Evolutionary conservation across 176 grass and related monocot genomes (phyloP), one percentile per base, ranked within the genome.

Genomic region (Lolium multiflorum): DNA sequence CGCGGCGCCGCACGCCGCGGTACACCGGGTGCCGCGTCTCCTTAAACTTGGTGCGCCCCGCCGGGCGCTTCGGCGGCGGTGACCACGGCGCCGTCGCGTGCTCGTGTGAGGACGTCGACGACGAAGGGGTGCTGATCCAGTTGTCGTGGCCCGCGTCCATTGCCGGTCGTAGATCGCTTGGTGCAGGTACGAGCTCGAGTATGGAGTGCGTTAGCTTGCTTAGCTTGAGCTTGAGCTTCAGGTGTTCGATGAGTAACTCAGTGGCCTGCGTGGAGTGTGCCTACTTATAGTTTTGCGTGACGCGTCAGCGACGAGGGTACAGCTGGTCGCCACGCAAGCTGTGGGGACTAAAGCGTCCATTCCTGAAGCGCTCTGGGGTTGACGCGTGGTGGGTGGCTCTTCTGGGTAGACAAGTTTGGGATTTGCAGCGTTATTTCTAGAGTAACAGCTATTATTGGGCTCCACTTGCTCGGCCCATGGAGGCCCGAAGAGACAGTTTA

Each of bases 11-110:
- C 77, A 97, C 92, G 67, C 94, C 94, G 74, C 88, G 90, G 80
- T 68, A 97, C 62, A 97, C 85, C 24, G 92, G 92, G 84, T 97
- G 94, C 11, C 94, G 89, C 65, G 94, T 94, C 86, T 97, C 94
- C 22, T 84, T 77, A 71, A 97, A 97, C 83, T 97, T 97, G 87
- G 86, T 97, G 18, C 92, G 71, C 14, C 94, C 94, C 10, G 86
- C 90, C 10, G 82, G 92, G 0, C 92, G 83, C 90, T 97, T 97
- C 31, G 87, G 84, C 72, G 89, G 81, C 4, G 91, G 71, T 26
- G 80, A 20, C 18, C 55, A 81, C n/a, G 71, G 76, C n/a, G 67
- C 38, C 55, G 26, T 44, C 22, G 4, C 20, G 15, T 13, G 1
- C 16, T 35, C 10, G 17, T 7, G 11, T 49, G 54, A 44, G 48